Conservation (phyloP, 257 asterid genomes). For the Paulownia fortunei region DNA sequence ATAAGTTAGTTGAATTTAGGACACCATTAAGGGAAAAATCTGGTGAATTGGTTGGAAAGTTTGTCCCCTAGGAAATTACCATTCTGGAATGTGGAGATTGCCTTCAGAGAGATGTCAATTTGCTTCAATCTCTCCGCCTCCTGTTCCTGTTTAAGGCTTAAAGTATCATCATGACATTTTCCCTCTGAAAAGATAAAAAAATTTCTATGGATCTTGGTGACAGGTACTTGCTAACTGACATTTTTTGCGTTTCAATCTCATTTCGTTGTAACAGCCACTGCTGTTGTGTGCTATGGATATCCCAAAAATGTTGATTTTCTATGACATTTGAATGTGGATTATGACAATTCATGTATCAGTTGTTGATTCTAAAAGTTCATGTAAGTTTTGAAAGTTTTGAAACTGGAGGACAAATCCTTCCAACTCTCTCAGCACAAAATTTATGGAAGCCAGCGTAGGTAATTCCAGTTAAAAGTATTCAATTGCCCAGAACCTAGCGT, state of each 20-base stretch:
- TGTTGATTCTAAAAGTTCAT: not conserved
- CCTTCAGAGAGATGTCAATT: constrained; percentile 1
- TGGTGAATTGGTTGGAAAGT: not conserved
- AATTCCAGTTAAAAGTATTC: too few relatives aligned
- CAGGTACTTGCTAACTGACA: not conserved
- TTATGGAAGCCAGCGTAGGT: too few relatives aligned
- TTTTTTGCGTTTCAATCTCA: not conserved
- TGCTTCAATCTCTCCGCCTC: not conserved
- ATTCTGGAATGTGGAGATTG: constrained; percentile 8
- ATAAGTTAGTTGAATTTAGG: not conserved
- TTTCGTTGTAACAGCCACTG: not conserved
- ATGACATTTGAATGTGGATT: not conserved
- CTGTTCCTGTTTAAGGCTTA: not conserved
- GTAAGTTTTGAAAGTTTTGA: not conserved
- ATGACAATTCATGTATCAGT: not conserved
- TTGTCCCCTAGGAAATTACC: not conserved
- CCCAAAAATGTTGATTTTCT: not conserved
- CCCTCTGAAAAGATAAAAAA: not conserved
- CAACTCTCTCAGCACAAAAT: too few relatives aligned
- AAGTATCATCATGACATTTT: not conserved
- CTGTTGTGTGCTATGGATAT: not conserved
- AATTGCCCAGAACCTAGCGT: too few relatives aligned
- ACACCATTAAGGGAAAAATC: not conserved
- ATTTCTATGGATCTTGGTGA: not conserved
- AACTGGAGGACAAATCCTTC: too few relatives aligned